phyloP scores from a whole-genome alignment of 2,329 filamentous ascomycete genomes.

The Pseudocercospora fijiensis region DNA sequence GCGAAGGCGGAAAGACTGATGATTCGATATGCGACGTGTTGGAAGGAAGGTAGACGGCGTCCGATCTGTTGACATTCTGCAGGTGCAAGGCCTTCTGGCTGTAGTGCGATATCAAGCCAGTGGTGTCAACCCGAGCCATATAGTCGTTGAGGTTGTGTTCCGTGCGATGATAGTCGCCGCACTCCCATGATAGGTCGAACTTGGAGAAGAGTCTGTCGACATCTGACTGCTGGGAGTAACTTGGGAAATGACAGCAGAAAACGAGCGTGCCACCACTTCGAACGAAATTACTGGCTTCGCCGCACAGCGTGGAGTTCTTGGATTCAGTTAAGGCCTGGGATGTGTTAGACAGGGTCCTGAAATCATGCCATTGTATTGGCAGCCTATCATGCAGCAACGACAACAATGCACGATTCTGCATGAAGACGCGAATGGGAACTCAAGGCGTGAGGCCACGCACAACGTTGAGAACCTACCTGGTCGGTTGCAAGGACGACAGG shows the following conservation, averaged over 20 bases:
- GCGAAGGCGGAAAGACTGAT: constrained; percentile 18
- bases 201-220: constrained; percentile 22
- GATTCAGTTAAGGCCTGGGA: constrained; percentile 18
- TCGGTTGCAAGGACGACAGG: constrained; percentile 22
- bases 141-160: constrained; percentile 23
- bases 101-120: constrained; percentile 17
- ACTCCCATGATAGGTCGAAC: constrained; percentile 24
- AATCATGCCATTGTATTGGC: neutral
- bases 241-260: constrained; percentile 26
- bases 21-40: constrained; percentile 20
- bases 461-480: neutral
- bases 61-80: constrained; percentile 14
- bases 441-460: neutral
- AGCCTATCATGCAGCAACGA: neutral
- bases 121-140: constrained; percentile 14
- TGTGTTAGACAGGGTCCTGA: neutral
- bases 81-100: constrained; percentile 29
- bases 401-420: neutral
- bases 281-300: constrained; percentile 25
- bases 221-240: constrained; percentile 11
- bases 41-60: constrained; percentile 26
- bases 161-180: constrained; percentile 28
- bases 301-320: constrained; percentile 10
- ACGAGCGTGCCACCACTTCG: constrained; percentile 24
- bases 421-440: neutral